Conservation (phyloP, 1,284 basidiomycete genomes). For the Rhodotorula sp. region DNA sequence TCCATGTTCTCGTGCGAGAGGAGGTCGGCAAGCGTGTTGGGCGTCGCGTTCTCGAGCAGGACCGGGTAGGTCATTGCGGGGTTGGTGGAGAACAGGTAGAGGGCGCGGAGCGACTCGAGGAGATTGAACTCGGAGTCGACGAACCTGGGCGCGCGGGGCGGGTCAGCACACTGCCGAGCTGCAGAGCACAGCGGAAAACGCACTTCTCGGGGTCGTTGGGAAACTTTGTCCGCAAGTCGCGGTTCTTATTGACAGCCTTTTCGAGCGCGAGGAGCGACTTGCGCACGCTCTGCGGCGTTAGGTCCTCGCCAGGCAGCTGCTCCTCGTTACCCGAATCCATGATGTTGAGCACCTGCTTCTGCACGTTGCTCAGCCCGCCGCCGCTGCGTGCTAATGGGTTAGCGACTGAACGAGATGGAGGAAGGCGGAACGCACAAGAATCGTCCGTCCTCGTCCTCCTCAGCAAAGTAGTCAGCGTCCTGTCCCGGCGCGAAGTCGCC, state of each 20-base stretch:
- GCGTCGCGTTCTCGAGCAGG: conserved; percentile 72
- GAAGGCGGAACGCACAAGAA: conserved; percentile 59
- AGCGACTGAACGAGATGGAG: not conserved
- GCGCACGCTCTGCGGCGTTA: conserved; percentile 70
- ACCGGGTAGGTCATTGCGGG: conserved; percentile 85
- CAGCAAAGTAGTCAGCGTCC: conserved; percentile 82
- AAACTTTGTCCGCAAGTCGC: conserved; percentile 81
- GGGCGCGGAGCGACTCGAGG: conserved; percentile 74
- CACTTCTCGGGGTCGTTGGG: conserved; percentile 87
- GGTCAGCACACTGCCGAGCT: conserved; percentile 4
- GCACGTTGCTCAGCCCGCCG: conserved; percentile 82
- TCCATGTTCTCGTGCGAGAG: conserved; percentile 85
- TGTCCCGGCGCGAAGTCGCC: conserved; percentile 60
- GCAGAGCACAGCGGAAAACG: conserved; percentile 43
- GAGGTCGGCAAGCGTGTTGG: conserved; percentile 73
- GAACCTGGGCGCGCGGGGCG: conserved; percentile 64
- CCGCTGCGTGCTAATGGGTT: conserved; percentile 53
- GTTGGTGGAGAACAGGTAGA: conserved; percentile 84
- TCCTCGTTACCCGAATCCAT: conserved; percentile 61
- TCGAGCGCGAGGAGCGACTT: conserved; percentile 80
- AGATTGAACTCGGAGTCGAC: conserved; percentile 98
- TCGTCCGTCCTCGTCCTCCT: conserved; percentile 87
- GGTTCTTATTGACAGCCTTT: conserved; percentile 85
- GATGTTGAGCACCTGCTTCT: conserved; percentile 86
- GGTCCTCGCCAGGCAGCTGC: conserved; percentile 64